Conservation (phyloP, 371 early-diverging fungal genomes). For the Cladochytrium tenue region DNA sequence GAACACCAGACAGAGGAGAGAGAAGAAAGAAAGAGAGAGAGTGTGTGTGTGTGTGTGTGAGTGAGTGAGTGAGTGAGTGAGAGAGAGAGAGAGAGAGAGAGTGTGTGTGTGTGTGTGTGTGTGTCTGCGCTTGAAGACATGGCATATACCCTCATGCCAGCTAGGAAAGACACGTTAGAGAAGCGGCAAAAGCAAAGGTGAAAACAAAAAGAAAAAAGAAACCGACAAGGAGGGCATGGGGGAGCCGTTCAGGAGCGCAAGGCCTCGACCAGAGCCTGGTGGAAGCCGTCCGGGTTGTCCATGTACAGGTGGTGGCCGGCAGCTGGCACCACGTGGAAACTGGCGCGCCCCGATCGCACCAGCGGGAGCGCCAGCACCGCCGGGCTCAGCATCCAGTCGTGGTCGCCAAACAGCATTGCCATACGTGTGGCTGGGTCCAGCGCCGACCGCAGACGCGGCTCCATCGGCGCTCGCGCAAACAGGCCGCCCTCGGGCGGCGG, state of each 20-base stretch:
- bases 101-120: background rate
- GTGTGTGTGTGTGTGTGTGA: no score
- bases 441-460: background rate
- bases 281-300: constrained; percentile 13
- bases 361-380: constrained; percentile 9
- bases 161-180: background rate
- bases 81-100: background rate
- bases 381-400: constrained; percentile 20
- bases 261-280: background rate
- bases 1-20: no score
- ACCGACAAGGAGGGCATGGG: background rate
- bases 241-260: background rate
- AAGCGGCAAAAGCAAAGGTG: background rate
- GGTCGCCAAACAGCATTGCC: constrained; percentile 14
- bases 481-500: constrained; percentile 2
- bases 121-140: background rate
- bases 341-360: background rate
- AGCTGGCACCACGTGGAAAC: constrained; percentile 1
- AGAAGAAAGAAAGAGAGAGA: no score
- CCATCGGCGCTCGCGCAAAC: constrained; percentile 17
- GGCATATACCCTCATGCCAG: no score
- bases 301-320: constrained; percentile 23
- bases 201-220: constrained; percentile 1
- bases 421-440: constrained; percentile 5
- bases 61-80: background rate